These are phyloP conservation scores for Byssochlamys sp. DNA, from an alignment of 2,329 filamentous ascomycete genomes.

Conservation along the genomic window DNA sequence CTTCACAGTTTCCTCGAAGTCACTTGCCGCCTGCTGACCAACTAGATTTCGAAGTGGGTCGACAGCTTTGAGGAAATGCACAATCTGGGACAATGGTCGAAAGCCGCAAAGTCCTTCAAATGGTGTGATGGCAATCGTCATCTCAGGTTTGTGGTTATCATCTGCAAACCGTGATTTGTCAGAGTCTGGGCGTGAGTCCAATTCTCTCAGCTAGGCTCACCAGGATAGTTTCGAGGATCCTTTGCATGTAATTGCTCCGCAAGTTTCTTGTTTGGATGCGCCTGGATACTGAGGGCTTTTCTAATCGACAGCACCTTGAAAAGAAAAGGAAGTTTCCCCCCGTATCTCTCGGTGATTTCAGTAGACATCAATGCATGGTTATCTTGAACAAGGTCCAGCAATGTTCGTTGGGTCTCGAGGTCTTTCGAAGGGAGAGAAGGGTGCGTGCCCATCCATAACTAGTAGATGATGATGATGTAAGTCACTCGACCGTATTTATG, in stretches of 20 bases:
- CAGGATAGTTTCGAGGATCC: conserved; percentile 86
- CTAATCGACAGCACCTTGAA: conserved; percentile 96
- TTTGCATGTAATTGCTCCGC: conserved; percentile 77
- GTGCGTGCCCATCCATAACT: conserved; percentile 99
- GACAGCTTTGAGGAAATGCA: conserved; percentile 66
- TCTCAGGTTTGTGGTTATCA: conserved; percentile 99
- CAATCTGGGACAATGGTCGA: conserved; percentile 74
- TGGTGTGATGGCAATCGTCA: conserved; percentile 93
- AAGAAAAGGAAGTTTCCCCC: conserved; percentile 78
- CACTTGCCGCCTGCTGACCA: conserved; percentile 42
- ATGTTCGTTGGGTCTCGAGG: conserved; percentile 67
- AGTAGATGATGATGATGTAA: conserved; percentile 29
- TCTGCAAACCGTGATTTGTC: conserved; percentile 38
- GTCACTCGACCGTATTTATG: conserved; percentile 3
- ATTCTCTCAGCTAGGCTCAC: conserved; percentile 20
- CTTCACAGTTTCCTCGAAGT: conserved; percentile 48
- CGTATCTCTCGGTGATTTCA: conserved; percentile 65
- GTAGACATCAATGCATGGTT: conserved; percentile 73
- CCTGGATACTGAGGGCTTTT: conserved; percentile 94
- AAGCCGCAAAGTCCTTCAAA: conserved; percentile 97
- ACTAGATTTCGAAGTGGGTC: conserved; percentile 57
- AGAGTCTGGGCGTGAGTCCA: neutral
- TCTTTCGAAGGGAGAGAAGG: conserved; percentile 92
- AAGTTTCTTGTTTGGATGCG: conserved; percentile 89
- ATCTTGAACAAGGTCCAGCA: conserved; percentile 78